Conservation (phyloP, 1,284 basidiomycete species). For the Ceratorhiza oryzae-sativae region DNA sequence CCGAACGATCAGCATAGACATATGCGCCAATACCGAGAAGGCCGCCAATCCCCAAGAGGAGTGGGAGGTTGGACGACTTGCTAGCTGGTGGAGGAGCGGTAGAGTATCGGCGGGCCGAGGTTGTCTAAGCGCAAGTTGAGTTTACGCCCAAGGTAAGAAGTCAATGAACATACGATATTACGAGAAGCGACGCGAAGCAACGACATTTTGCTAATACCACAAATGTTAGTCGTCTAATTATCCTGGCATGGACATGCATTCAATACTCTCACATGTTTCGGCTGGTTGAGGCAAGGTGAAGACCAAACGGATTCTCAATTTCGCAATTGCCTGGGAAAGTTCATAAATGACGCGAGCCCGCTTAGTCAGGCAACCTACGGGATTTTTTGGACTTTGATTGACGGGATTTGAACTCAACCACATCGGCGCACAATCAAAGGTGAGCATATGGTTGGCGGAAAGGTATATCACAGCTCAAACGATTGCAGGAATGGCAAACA, state of each 20-base stretch:
- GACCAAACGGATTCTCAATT: conserved; percentile 7
- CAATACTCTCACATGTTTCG: background rate
- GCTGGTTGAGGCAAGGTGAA: background rate
- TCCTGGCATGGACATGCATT: too few relatives aligned
- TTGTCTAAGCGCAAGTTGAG: background rate
- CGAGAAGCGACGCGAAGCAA: conserved; percentile 33
- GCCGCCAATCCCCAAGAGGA: conserved; percentile 42
- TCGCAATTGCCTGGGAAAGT: conserved; percentile 29
- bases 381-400: background rate
- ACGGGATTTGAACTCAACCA: background rate
- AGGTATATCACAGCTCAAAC: background rate
- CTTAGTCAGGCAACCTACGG: conserved; percentile 12
- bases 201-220: conserved; percentile 6
- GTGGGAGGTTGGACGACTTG: conserved; percentile 41
- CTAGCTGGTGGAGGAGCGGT: conserved; percentile 38
- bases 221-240: too few relatives aligned
- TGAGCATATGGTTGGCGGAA: background rate
- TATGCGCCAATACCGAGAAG: conserved; percentile 42
- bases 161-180: conserved; percentile 11
- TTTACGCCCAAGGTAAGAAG: background rate
- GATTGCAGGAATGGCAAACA: background rate
- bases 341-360: conserved; percentile 12
- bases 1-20: conserved; percentile 36
- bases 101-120: conserved; percentile 42
- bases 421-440: background rate